Base-by-base conservation (phyloP, 805 yeast genomes). In the Candida verbasci region DNA sequence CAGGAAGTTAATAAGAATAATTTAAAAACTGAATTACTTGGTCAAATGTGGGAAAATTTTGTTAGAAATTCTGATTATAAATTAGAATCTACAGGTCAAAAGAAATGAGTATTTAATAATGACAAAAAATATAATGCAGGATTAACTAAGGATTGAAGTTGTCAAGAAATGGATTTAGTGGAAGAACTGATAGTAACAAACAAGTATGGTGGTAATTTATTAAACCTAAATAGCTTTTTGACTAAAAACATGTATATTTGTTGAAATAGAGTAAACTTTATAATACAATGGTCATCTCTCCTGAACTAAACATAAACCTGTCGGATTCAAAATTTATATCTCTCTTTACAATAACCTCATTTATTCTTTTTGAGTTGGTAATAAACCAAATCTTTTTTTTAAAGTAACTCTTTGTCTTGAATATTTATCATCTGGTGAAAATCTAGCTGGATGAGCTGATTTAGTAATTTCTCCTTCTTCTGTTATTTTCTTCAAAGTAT, bases 381-480 rank as follows among this genome's bases (percentile, higher is more conserved):
- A 74, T 63, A 93, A 61, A 50, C 82, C 81, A 62, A 68, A 91
- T 73, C 98, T 83, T 76, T 87, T 93, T 81, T 93, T 93, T 60
- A 93, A 76, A 40, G 97, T 91, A 35, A 93, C 96, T 78, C 99
- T 86, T 69, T 93, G 97, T 74, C 97, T 84, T 32, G 98, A 93
- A 74, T 87, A 91, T 71, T 93, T 93, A 78, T 93, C 99, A 63
- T 93, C 99, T 51, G 99, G 99, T 23, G 98, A 93, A 66, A 93
- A 93, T 70, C 99, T 83, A 37, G 99, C 98, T 45, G 99, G 99
- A 66, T 93, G 99, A 28, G 98, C 98, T 49, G 96, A 85, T 72
- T 88, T 87, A 59, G 99, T 94, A 72, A 91, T 88, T 63, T 88
- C 96, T 44, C 98, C 97, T 6, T 72, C 66, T 43, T 74, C 88